Percentiles rank a stretch among this genome's conserved stretches.
Conservation (phyloP, 1,139 yeast genomes). For the Meyerozyma sp. region DNA sequence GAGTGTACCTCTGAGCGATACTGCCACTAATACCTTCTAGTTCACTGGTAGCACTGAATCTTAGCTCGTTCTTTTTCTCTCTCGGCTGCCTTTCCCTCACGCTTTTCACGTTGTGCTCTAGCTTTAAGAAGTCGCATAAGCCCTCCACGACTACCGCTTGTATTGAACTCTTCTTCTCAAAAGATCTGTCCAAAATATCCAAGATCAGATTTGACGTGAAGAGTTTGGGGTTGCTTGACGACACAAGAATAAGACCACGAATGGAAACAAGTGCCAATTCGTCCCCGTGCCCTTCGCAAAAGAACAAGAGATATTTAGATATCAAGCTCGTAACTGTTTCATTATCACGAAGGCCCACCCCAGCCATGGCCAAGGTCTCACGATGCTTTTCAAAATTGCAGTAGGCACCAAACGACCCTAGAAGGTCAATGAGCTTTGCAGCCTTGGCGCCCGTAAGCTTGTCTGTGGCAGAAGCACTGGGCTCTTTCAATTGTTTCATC, state of each 20-base stretch:
- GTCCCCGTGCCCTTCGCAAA: slow-evolving; percentile 30
- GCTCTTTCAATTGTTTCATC: slow-evolving; percentile 15
- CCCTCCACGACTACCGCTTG: slow-evolving; percentile 9
- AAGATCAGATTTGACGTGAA: slow-evolving; percentile 54
- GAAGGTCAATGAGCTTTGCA: slow-evolving; percentile 51
- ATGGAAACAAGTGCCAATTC: slow-evolving; percentile 47
- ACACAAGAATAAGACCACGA: slow-evolving; percentile 50
- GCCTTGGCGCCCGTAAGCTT: slow-evolving; percentile 37
- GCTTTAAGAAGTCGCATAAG: not conserved
- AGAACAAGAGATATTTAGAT: slow-evolving; percentile 49
- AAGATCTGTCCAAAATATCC: slow-evolving; percentile 47
- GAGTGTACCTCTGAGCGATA: slow-evolving; percentile 58
- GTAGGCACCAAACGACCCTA: slow-evolving; percentile 67
- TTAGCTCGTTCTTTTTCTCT: slow-evolving; percentile 24
- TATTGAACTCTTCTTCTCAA: slow-evolving; percentile 18
- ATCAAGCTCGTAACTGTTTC: slow-evolving; percentile 55
- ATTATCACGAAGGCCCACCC: slow-evolving; percentile 39
- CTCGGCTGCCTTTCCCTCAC: slow-evolving; percentile 43
- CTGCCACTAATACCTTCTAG: slow-evolving; percentile 73
- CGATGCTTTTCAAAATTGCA: slow-evolving; percentile 52
- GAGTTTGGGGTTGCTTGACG: slow-evolving; percentile 56
- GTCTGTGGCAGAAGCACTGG: slow-evolving; percentile 3
- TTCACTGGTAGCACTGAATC: slow-evolving; percentile 16
- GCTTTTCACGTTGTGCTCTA: slow-evolving; percentile 34
- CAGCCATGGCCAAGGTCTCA: slow-evolving; percentile 31